These are phyloP conservation scores for Sutorius australiensis DNA, from an alignment of 768 basidiomycete species.

Conservation along the genomic window DNA sequence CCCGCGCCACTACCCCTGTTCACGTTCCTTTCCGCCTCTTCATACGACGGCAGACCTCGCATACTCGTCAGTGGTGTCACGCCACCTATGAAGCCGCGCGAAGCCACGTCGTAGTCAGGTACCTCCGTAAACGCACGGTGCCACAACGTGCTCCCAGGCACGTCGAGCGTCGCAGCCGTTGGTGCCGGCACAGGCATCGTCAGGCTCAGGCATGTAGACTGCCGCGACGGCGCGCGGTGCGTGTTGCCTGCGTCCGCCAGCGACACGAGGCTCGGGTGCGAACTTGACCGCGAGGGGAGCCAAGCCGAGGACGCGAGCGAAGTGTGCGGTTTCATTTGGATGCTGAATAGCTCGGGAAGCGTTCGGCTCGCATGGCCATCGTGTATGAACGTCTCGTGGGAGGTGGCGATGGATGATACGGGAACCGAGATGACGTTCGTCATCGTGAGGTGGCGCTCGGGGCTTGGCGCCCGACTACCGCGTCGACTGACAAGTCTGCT, in stretches of 20 bases:
- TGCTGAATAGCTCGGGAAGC: constrained; percentile 48
- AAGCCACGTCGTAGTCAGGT: constrained; percentile 82
- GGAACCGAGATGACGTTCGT: background rate
- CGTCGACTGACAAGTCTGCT: constrained; percentile 33
- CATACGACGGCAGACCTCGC: constrained; percentile 82
- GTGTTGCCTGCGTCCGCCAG: background rate
- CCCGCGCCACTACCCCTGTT: background rate
- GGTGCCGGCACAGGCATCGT: background rate
- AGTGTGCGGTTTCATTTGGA: constrained; percentile 62
- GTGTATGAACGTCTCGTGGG: constrained; percentile 52
- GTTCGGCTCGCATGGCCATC: constrained; percentile 48
- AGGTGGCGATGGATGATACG: constrained; percentile 11
- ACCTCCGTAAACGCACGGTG: constrained; percentile 71
- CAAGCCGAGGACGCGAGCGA: constrained; percentile 41
- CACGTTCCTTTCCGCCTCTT: constrained; percentile 47
- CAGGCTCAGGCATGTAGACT: background rate
- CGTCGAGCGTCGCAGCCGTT: constrained; percentile 11
- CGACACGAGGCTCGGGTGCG: constrained; percentile 26
- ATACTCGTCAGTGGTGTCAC: constrained; percentile 79
- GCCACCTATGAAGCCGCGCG: constrained; percentile 85
- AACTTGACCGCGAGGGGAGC: constrained; percentile 37
- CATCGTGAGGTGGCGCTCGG: constrained; percentile 40
- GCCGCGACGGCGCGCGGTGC: constrained; percentile 4
- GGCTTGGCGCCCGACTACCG: constrained; percentile 52
- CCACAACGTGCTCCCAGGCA: constrained; percentile 38